These are phyloP conservation scores for Auxenochlorella protothecoides DNA, from an alignment of 139 green algal species.

Conservation along the genomic window DNA sequence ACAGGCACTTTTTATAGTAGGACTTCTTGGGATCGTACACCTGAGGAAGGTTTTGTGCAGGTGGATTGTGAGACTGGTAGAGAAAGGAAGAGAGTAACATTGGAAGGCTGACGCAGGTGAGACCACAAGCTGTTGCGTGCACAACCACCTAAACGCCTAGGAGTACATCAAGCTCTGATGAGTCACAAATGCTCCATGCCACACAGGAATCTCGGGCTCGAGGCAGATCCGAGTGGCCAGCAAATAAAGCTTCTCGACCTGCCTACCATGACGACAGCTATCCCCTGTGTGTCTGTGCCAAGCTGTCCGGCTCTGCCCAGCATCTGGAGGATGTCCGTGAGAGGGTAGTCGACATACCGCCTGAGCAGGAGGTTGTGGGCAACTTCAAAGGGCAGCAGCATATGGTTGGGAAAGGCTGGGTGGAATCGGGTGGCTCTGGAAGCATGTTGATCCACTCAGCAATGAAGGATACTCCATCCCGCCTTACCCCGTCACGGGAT, in stretches of 20 bases:
- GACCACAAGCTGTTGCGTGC: too few species aligned
- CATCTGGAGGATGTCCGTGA: conserved; percentile 95
- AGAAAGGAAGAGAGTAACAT: neutral
- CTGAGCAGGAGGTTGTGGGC: conserved; percentile 9
- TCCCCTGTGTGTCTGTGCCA: conserved; percentile 36
- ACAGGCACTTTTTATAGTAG: conserved; percentile 99
- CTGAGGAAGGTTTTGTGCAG: neutral
- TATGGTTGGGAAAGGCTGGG: too few species aligned
- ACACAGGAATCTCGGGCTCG: too few species aligned
- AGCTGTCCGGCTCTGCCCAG: conserved; percentile 19
- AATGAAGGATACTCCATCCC: too few species aligned
- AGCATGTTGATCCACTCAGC: too few species aligned
- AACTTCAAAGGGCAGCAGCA: neutral
- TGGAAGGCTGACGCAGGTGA: too few species aligned
- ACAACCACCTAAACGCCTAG: too few species aligned
- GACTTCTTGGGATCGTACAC: conserved; percentile 93
- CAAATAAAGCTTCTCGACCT: neutral
- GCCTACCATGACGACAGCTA: conserved; percentile 90
- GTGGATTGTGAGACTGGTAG: neutral
- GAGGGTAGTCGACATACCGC: conserved; percentile 93
- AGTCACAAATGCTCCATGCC: too few species aligned
- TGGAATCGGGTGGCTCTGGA: too few species aligned
- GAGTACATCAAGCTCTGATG: too few species aligned
- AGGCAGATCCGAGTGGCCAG: neutral
- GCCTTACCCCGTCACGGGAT: conserved; percentile 31